These are phyloP conservation scores for Solanum dulcamara DNA, from an alignment of 257 asterid genomes.

Conservation along the genomic window DNA sequence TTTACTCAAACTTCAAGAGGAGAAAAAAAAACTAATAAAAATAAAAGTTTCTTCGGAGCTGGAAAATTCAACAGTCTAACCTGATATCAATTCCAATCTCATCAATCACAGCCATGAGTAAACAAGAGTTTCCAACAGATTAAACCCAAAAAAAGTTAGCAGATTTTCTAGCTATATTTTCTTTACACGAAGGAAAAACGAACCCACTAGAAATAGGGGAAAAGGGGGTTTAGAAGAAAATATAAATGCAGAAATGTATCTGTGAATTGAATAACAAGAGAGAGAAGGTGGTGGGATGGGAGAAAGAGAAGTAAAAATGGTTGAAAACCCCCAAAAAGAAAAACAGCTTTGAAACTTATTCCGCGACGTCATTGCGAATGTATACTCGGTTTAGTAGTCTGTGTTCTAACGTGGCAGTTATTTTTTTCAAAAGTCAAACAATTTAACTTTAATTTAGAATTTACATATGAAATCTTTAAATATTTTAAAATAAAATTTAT, in stretches of 20 bases:
- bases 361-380: no score
- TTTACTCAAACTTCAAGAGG: neutral
- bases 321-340: neutral
- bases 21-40: neutral
- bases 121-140: neutral
- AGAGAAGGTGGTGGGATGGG: neutral
- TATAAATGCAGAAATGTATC: neutral
- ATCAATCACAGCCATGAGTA: constrained; percentile 12
- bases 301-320: neutral
- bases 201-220: neutral
- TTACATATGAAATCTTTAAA: no score
- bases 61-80: constrained; percentile 6
- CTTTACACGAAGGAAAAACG: neutral
- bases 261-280: neutral
- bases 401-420: no score
- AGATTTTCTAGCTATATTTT: neutral
- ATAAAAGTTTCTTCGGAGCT: neutral
- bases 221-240: neutral
- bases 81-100: constrained; percentile 34
- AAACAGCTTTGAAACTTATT: no score
- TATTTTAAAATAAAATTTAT: no score
- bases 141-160: neutral
- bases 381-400: no score
- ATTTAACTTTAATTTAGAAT: no score
- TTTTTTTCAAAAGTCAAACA: no score